Percentiles rank a stretch among this genome's conserved stretches.
Evolutionary conservation across 2,329 filamentous ascomycete species (phyloP).

Genomic region (Fusarium sp.): DNA sequence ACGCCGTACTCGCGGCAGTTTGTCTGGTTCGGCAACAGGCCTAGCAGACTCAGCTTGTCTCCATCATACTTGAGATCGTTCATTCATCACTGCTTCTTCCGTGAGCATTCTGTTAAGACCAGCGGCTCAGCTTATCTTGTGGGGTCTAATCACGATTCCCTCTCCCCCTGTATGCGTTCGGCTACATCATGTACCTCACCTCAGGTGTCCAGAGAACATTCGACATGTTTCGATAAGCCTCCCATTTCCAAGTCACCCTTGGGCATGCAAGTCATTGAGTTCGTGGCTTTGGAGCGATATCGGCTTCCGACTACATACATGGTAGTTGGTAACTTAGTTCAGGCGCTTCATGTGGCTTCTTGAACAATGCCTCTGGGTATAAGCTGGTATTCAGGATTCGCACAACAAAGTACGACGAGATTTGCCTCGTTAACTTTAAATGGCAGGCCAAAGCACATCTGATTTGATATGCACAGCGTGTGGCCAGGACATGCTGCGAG

Average conservation of each 20-base stretch:
- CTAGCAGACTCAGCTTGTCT: neutral
- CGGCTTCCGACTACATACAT: neutral
- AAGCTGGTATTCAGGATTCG: neutral
- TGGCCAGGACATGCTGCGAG: neutral
- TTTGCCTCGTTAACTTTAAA: neutral
- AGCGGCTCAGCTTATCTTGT: slow-evolving; percentile 4
- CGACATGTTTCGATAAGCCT: neutral
- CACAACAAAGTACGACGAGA: neutral
- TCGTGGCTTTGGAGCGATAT: neutral
- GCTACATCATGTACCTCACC: neutral
- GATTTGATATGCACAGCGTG: slow-evolving; percentile 1
- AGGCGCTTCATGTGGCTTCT: slow-evolving; percentile 13
- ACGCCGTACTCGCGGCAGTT: neutral
- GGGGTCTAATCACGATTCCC: neutral
- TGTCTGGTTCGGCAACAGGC: neutral
- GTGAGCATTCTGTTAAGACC: neutral
- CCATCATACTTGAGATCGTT: neutral
- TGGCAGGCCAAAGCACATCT: neutral
- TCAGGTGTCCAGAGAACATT: neutral
- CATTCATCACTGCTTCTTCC: neutral
- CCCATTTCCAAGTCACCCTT: neutral
- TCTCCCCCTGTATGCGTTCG: neutral
- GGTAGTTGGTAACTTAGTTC: neutral
- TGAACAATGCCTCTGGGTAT: slow-evolving; percentile 19
- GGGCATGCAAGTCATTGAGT: neutral